Evolutionary conservation across 345 rosid genomes (phyloP).

Genomic region (Angophora floribunda): DNA sequence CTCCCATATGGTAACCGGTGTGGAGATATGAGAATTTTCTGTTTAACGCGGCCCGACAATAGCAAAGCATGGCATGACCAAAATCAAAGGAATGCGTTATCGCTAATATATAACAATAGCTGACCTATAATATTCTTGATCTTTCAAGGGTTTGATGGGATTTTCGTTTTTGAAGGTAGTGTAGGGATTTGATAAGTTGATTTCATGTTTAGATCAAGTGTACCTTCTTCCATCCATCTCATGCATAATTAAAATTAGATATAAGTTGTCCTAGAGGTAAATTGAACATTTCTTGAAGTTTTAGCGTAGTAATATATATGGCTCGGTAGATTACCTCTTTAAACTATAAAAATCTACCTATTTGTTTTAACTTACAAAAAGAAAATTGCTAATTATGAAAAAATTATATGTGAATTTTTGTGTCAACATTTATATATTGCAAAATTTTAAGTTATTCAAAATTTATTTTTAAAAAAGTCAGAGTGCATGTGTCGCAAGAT

Average conservation of each 20-base stretch:
- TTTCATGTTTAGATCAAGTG: not conserved
- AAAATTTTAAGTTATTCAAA: not conserved
- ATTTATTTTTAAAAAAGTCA: not conserved
- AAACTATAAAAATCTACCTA: not conserved
- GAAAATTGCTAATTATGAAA: not conserved
- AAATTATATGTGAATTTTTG: not conserved
- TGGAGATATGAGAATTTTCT: not conserved
- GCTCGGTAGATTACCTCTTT: not conserved
- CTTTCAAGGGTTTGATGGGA: not conserved
- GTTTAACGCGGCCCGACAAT: not conserved
- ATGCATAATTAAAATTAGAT: not conserved
- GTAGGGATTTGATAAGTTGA: not conserved
- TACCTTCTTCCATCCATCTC: not conserved
- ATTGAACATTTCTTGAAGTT: not conserved
- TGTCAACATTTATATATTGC: not conserved
- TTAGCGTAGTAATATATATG: not conserved
- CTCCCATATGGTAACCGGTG: not conserved
- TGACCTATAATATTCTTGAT: not conserved
- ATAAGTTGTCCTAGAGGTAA: not conserved
- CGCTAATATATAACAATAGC: not conserved
- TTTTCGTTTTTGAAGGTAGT: not conserved
- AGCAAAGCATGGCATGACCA: not conserved
- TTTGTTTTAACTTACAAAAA: not conserved
- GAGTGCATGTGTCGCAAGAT: not conserved
- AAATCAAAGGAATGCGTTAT: not conserved